Evolutionary conservation across 768 basidiomycete genomes (phyloP).

Genomic region (Rhizopogon roseolus): DNA sequence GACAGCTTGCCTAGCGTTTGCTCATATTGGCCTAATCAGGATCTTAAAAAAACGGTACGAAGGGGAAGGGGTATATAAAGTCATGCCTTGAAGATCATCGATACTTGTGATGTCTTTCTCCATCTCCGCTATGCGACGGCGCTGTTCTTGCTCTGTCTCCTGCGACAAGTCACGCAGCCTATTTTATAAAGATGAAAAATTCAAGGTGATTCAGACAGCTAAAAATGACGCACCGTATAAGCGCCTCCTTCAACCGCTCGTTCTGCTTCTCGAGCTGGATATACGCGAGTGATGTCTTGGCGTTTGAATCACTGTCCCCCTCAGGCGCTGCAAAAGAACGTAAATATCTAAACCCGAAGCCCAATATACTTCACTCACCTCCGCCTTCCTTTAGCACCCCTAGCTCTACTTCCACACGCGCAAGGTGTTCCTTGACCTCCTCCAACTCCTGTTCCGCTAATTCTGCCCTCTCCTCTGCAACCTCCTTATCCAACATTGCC

Average conservation of each 20-base stretch:
- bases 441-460: slow-evolving; percentile 73
- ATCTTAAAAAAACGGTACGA: background rate
- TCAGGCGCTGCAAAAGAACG: slow-evolving; percentile 10
- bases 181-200: background rate
- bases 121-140: slow-evolving; percentile 76
- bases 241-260: slow-evolving; percentile 89
- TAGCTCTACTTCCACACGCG: slow-evolving; percentile 79
- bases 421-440: slow-evolving; percentile 71
- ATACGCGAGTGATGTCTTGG: slow-evolving; percentile 60
- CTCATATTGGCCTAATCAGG: slow-evolving; percentile 66
- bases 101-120: slow-evolving; percentile 80
- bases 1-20: slow-evolving; percentile 72
- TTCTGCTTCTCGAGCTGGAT: slow-evolving; percentile 96
- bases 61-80: background rate
- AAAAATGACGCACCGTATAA: slow-evolving; percentile 56
- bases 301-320: slow-evolving; percentile 27
- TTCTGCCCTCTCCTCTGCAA: slow-evolving; percentile 92
- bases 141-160: slow-evolving; percentile 84
- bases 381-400: slow-evolving; percentile 66
- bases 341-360: slow-evolving; percentile 3
- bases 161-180: slow-evolving; percentile 86
- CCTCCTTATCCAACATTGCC: slow-evolving; percentile 92
- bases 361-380: slow-evolving; percentile 13
- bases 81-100: slow-evolving; percentile 76
- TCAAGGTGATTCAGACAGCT: background rate